Base-by-base conservation (phyloP, 257 asterid species). In the Lycium barbarum region DNA sequence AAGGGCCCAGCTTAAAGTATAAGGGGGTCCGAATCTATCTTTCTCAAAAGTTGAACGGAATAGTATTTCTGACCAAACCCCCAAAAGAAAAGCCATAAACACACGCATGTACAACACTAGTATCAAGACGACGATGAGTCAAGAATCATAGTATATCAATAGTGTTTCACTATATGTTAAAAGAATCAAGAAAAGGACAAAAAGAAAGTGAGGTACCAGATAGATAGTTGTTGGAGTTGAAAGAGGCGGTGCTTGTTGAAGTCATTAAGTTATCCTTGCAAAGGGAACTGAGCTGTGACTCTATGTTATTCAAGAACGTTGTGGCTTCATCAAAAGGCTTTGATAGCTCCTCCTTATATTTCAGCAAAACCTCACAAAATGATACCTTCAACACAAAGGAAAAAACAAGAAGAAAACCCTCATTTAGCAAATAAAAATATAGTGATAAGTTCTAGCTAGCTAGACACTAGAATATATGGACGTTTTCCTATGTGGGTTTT, bases 321-420 rank as follows among this genome's bases (percentile, higher is more conserved):
- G 92, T 90, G 5, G 98, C 97, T 88, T 95, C 98, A 36, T 94
- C 94, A 63, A 93, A 93, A 14, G 98, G 96, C 91, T 91, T 95
- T 54, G 92, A 88, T 10, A 95, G 51, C 70, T 94, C 97, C 88
- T 91, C 97, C 87, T 91, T 93, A 66, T 86, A 95, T 35, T 91
- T 93, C 47, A 87, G 85, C 65, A 95, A 86, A 26, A 90, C 91
- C 43, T 91, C 92, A 88, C 98, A 93, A 71, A 91, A 95, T 49
- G 97, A 93, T 90, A 83, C 93, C 98, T 95, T 84, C 85, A 79
- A 26, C 0, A 59, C 26, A 38, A 26, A 26, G 38, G 15, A 51
- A 38, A 74, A 8, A 62, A 14, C 2, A 74, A 84, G 6, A 59
- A 76, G 26, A 9, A 66, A 63, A 63, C 22, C 55, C 84, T 65